phyloP scores from a whole-genome alignment of 257 asterid genomes.

The Solanum raphanifolium region DNA sequence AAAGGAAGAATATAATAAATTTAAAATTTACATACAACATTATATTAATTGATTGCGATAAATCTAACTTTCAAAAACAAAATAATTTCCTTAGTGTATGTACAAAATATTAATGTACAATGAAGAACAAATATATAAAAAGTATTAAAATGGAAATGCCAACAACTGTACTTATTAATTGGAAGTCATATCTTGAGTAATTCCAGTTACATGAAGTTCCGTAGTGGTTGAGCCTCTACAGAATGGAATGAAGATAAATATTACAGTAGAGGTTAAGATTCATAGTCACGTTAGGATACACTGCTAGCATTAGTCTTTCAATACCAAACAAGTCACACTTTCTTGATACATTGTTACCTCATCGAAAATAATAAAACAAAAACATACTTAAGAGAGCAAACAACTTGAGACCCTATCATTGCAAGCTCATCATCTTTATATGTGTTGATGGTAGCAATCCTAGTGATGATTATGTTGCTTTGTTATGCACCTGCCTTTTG shows the following conservation, averaged over 20 bases:
- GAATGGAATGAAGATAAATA: neutral
- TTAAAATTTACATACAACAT: neutral
- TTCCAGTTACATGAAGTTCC: neutral
- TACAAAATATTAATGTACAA: neutral
- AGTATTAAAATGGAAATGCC: neutral
- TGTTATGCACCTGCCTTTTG: neutral
- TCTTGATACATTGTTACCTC: neutral
- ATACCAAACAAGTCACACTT: neutral
- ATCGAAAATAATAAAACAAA: neutral
- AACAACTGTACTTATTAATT: neutral
- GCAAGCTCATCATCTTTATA: neutral
- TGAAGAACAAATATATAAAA: neutral
- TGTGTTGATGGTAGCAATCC: neutral
- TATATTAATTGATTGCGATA: neutral
- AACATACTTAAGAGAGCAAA: neutral
- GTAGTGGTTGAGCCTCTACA: neutral
- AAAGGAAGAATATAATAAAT: neutral
- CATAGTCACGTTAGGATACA: neutral
- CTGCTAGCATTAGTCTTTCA: neutral
- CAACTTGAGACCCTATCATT: neutral
- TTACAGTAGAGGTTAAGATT: neutral
- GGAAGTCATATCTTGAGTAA: neutral
- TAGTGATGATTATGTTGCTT: neutral
- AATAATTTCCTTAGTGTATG: neutral
- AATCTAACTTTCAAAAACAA: neutral